A percentile compares a stretch with the other conserved stretches of the same genome.
Evolutionary conservation across 1,284 basidiomycete species (phyloP).

Genomic region (Ustilago shanxiensis): DNA sequence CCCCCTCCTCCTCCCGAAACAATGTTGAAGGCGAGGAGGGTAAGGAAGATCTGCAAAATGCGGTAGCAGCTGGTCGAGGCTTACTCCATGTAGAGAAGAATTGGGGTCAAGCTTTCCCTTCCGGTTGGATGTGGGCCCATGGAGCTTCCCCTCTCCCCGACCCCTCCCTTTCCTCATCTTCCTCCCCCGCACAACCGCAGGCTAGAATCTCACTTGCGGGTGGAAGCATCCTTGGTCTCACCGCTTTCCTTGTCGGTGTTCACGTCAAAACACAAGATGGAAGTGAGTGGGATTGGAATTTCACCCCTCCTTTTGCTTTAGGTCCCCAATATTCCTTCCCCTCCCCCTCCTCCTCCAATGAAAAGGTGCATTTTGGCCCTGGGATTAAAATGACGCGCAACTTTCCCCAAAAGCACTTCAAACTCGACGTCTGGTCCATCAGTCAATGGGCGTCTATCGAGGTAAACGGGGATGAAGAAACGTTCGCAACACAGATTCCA

Average conservation of each 20-base stretch:
- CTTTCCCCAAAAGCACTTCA: slow-evolving; percentile 17
- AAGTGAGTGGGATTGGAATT: slow-evolving; percentile 23
- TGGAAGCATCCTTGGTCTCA: slow-evolving; percentile 33
- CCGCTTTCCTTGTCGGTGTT: slow-evolving; percentile 41
- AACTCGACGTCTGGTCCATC: slow-evolving; percentile 33
- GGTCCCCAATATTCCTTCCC: slow-evolving; percentile 18
- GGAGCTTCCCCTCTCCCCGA: slow-evolving; percentile 24
- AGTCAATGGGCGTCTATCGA: slow-evolving; percentile 27
- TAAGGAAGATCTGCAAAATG: slow-evolving; percentile 6
- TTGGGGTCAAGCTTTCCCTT: slow-evolving; percentile 45
- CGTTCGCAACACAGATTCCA: slow-evolving; percentile 42
- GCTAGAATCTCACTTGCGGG: slow-evolving; percentile 27
- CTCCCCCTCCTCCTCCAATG: not conserved
- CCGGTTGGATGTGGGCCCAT: slow-evolving; percentile 48
- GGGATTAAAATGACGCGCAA: slow-evolving; percentile 29
- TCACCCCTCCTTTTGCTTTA: slow-evolving; percentile 34
- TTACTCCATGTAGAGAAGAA: slow-evolving; percentile 44
- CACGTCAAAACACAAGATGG: slow-evolving; percentile 2
- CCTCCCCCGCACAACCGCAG: not conserved
- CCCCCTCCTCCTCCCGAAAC: not conserved
- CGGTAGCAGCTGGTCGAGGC: slow-evolving; percentile 31
- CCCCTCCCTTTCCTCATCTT: not conserved
- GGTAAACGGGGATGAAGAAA: slow-evolving; percentile 14
- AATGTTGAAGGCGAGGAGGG: not conserved
- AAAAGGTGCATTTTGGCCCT: slow-evolving; percentile 16